Base-by-base conservation (phyloP, 2,329 filamentous ascomycete species). In the Plenodomus tracheiphilus region DNA sequence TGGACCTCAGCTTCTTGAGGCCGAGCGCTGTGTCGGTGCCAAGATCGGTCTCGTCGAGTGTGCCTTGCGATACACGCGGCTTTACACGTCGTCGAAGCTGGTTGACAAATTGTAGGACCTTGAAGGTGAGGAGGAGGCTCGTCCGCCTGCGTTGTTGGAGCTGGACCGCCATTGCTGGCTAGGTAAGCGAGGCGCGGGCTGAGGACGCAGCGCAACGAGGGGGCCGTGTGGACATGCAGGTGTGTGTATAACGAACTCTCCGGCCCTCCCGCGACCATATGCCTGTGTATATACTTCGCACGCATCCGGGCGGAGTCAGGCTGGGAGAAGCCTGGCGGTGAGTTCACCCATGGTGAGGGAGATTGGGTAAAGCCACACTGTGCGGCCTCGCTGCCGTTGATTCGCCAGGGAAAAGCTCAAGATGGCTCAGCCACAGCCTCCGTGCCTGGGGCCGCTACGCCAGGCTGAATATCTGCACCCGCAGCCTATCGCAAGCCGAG, bases 71-170 rank as follows among this genome's bases (percentile, higher is more conserved):
- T 40, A 54, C 44, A 45, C 66, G 71, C 58, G 61, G 65, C 61
- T 66, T 65, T 38, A 71, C 62, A 46, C 70, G 68, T 51, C 65
- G 69, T 45, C 70, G 68, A 45, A 75, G 69, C 46, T 68, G 63
- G 42, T 68, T 65, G 57, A 75, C 64, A 54, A 74, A 64, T 57
- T 70, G 66, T 43, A 74, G 58, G 46, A 74, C 64, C 53, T 67
- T 68, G 55, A 70, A 68, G 21, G 70, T 69, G 46, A 74, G 62
- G 58, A 68, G 61, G 44, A 75, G 59, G 50, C 61, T 66, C 21
- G 63, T 50, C 43, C 61, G 60, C 50, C 61, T 59, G 51, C 56
- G 56, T 41, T 47, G 56, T 40, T 53, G 61, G 45, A n/a, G n/a
- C n/a, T 57, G 49, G 50, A 63, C 62, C 51, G 66, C 64, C 69